Percentiles rank a stretch among this genome's conserved stretches.
Evolutionary conservation across 2,329 filamentous ascomycete genomes (phyloP).

Genomic region (Alternaria sp.): DNA sequence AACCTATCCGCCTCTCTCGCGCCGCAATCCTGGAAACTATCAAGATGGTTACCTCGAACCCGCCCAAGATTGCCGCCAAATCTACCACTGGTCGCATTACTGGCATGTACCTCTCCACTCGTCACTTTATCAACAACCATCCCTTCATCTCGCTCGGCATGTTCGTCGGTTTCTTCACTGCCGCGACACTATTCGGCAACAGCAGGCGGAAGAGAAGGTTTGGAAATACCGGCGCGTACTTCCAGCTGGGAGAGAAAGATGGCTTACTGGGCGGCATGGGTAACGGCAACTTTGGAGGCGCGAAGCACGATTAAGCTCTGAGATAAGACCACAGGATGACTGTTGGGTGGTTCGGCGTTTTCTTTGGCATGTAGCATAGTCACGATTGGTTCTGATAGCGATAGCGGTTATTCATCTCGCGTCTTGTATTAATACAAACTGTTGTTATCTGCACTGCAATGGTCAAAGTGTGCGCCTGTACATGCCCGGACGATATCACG

Average conservation of each 20-base stretch:
- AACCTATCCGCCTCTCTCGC: slow-evolving; percentile 85
- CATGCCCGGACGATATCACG: background rate
- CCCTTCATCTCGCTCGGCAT: slow-evolving; percentile 59
- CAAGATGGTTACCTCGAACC: slow-evolving; percentile 71
- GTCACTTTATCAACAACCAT: slow-evolving; percentile 52
- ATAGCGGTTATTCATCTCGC: background rate
- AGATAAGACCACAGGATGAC: background rate
- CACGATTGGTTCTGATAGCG: slow-evolving; percentile 2
- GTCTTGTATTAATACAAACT: background rate
- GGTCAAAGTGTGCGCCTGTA: background rate
- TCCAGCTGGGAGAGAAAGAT: slow-evolving; percentile 72
- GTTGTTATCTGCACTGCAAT: background rate
- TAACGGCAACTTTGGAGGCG: slow-evolving; percentile 51
- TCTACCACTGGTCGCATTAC: slow-evolving; percentile 75
- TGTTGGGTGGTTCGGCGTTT: slow-evolving; percentile 1
- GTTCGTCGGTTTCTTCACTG: slow-evolving; percentile 63
- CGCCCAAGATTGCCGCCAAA: slow-evolving; percentile 76
- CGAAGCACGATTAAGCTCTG: slow-evolving; percentile 39
- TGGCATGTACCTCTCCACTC: slow-evolving; percentile 66
- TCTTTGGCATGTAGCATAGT: slow-evolving; percentile 17
- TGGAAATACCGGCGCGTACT: slow-evolving; percentile 65
- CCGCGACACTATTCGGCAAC: slow-evolving; percentile 47
- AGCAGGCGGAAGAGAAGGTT: slow-evolving; percentile 48
- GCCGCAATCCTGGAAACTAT: slow-evolving; percentile 90
- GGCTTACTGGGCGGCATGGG: slow-evolving; percentile 64